Conservation (phyloP, 2,329 filamentous ascomycete genomes). For the Cyclaneusma minus region DNA sequence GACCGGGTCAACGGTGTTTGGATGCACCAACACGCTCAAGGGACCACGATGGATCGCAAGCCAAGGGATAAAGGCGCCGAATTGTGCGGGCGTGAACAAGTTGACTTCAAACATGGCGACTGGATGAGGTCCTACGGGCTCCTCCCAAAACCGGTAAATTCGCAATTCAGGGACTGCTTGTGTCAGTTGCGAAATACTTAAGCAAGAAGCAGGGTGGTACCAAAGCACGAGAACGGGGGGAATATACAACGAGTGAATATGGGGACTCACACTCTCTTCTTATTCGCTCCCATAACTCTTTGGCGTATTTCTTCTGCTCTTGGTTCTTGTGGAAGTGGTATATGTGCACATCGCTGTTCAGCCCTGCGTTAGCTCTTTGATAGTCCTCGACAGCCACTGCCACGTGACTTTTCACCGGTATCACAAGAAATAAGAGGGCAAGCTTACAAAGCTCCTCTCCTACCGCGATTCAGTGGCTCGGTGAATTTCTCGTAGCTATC, state of each 20-base stretch:
- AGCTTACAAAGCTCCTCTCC: constrained; percentile 55
- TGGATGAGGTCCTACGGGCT: constrained; percentile 67
- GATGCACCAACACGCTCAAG: constrained; percentile 65
- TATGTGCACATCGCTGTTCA: constrained; percentile 58
- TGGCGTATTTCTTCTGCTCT: constrained; percentile 50
- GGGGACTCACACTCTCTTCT: constrained; percentile 53
- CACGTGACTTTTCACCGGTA: constrained; percentile 2
- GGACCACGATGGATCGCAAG: constrained; percentile 68
- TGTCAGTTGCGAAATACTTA: neutral
- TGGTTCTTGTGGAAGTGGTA: constrained; percentile 58
- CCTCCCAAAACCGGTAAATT: constrained; percentile 65
- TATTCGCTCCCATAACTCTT: constrained; percentile 62
- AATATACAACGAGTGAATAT: constrained; percentile 1
- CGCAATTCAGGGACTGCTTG: constrained; percentile 63
- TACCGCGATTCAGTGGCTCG: constrained; percentile 48
- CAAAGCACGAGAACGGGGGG: constrained; percentile 1
- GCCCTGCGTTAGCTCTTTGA: constrained; percentile 1
- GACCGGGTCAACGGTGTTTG: constrained; percentile 54
- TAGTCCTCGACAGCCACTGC: too few species aligned
- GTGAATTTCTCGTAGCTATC: constrained; percentile 55
- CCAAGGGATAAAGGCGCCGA: constrained; percentile 81
- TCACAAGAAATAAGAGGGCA: neutral
- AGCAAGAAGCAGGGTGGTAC: constrained; percentile 1
- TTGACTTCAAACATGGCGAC: constrained; percentile 90
- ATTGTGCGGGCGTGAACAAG: constrained; percentile 69